phyloP scores from a whole-genome alignment of 2,329 filamentous ascomycete species.

The Scedosporium dehoogii region DNA sequence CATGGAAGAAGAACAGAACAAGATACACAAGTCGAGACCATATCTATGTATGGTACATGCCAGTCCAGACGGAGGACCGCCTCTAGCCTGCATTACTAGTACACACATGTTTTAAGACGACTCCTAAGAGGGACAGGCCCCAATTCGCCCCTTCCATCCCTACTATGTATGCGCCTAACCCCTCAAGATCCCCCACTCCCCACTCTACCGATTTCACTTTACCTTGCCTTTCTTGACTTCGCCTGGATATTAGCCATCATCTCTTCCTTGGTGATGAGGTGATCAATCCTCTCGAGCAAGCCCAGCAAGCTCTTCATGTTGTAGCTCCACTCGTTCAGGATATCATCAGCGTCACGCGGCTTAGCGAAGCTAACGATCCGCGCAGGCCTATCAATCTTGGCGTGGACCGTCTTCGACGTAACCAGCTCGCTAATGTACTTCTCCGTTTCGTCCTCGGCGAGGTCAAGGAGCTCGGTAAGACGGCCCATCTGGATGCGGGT shows the following conservation, averaged over 20 bases:
- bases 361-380: constrained; percentile 90
- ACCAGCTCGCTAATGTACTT: constrained; percentile 98
- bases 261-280: constrained; percentile 98
- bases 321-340: constrained; percentile 95
- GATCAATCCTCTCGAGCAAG: constrained; percentile 82
- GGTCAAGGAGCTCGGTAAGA: constrained; percentile 80
- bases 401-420: constrained; percentile 94
- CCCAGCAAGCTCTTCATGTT: constrained; percentile 94
- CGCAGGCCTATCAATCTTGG: constrained; percentile 92
- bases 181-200: neutral
- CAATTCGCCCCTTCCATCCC: neutral
- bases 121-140: neutral
- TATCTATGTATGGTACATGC: neutral
- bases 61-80: neutral
- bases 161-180: neutral
- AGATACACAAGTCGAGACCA: neutral
- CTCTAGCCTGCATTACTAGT: constrained; percentile 3
- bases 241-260: constrained; percentile 99
- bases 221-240: constrained; percentile 21
- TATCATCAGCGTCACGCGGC: constrained; percentile 87
- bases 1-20: neutral
- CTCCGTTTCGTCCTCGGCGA: constrained; percentile 92
- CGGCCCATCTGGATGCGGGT: constrained; percentile 91
- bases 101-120: neutral
- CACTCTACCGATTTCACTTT: neutral